Evolutionary conservation across 2,329 filamentous ascomycete species (phyloP), one percentile per base, ranked within the genome.

Genomic region (Botrytis hyacinthi): DNA sequence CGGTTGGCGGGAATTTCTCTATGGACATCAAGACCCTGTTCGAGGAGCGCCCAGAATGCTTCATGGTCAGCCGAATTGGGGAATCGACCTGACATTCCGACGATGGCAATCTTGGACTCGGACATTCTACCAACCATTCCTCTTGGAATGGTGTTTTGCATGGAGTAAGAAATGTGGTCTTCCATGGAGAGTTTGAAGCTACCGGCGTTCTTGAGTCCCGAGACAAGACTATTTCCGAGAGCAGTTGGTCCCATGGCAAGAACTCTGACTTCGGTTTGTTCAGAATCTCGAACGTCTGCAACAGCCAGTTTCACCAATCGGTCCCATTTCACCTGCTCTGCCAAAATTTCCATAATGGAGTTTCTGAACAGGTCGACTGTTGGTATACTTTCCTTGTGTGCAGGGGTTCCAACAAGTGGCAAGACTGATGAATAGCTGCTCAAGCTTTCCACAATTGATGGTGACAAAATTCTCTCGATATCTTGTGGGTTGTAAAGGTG

Each of bases 51-150:
- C 92, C 92, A 95, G 48, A 94, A 88, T 71, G 88, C 87, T 74
- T 93, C 91, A 74, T 89, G 87, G 78, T 87, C 91, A 26, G 88
- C 90, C 62, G 92, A 91, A 77, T 91, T 89, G 3, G 92, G 92
- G 80, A 93, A 94, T 67, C 92, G 88, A 71, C 92, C 92, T 60
- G 92, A 88, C 88, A 93, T 92, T 68, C 94, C 94, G 57, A 97
- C 91, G 75, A 97, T 94, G 72, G 94, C 94, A 44, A 79, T 77
- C 51, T 79, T 79, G 20, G 77, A 76, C 67, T 76, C 74, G 48
- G 75, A 71, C 67, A 75, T 42, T 62, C 65, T n/a, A 37, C 66
- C 46, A n/a, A 65, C 22, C 72, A 74, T 26, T 70, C 59, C 73
- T 71, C 68, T 75, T 73, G 59, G 76, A 48, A 65, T 75, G 32